Percentiles rank a stretch among this genome's conserved stretches.
Conservation (phyloP, 768 basidiomycete species). For the Psilocybe tampanensis region DNA sequence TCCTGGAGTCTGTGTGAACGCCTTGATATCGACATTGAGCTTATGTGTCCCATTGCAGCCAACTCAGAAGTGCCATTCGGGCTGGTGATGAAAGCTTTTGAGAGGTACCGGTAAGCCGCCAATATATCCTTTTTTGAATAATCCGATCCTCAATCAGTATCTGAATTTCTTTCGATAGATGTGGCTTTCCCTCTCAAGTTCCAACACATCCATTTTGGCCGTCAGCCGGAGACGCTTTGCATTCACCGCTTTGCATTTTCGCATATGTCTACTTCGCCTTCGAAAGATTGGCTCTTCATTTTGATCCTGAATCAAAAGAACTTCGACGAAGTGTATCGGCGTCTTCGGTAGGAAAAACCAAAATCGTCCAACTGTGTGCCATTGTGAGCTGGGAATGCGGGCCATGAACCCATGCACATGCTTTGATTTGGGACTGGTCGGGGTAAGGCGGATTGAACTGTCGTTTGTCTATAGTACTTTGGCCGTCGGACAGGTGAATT, state of each 20-base stretch:
- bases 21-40: background rate
- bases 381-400: slow-evolving; percentile 2
- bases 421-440: background rate
- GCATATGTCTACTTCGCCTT: too few species aligned
- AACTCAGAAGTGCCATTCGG: slow-evolving; percentile 6
- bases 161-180: background rate
- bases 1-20: slow-evolving; percentile 13
- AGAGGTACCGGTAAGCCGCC: background rate
- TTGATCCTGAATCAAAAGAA: too few species aligned
- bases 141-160: background rate
- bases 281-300: too few species aligned
- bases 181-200: background rate
- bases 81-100: background rate
- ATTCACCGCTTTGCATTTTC: too few species aligned
- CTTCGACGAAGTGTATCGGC: too few species aligned
- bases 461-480: too few species aligned
- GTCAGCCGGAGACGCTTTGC: background rate
- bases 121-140: background rate
- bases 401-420: background rate
- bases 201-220: background rate
- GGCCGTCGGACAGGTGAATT: too few species aligned
- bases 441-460: background rate
- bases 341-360: too few species aligned
- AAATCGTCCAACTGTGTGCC: background rate
- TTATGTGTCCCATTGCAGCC: background rate